These are phyloP conservation scores for Fusarium falciforme DNA, from an alignment of 2,329 filamentous ascomycete species.

Conservation along the genomic window DNA sequence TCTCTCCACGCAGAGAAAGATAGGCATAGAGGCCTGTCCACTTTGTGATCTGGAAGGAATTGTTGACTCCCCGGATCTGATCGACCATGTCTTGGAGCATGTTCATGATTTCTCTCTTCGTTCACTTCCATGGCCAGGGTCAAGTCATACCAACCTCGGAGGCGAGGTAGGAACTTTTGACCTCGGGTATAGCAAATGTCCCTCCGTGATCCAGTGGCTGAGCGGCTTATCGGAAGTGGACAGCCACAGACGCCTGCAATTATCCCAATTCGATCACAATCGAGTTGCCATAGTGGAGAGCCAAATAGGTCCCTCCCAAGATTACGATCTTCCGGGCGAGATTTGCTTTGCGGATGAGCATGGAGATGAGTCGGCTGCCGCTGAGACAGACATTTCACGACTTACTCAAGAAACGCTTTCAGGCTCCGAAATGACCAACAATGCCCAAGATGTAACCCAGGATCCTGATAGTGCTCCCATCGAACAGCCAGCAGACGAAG, in stretches of 20 bases:
- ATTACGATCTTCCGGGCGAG: not conserved
- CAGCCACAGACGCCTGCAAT: not conserved
- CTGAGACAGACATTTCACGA: not conserved
- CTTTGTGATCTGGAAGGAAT: not conserved
- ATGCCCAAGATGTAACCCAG: fast-evolving
- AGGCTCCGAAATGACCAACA: not conserved
- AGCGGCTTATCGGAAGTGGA: fast-evolving
- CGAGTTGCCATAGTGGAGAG: not conserved
- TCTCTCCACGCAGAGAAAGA: not conserved
- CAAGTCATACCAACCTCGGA: not conserved
- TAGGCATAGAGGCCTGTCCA: not conserved
- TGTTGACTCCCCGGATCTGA: not conserved
- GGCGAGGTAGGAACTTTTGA: not conserved
- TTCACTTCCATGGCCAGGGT: not conserved
- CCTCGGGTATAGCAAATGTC: not conserved
- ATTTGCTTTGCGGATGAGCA: not conserved
- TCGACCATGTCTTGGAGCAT: not conserved
- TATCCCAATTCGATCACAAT: not conserved
- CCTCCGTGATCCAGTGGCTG: not conserved
- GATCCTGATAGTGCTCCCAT: fast-evolving
- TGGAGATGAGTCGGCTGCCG: not conserved
- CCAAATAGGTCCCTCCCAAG: not conserved
- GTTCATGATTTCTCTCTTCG: not conserved
- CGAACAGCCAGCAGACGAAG: too few species aligned
- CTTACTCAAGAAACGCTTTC: not conserved